Evolutionary conservation across 208 protist genomes (phyloP), one percentile per base, ranked within the genome.

Genomic region (Strigomonas galati): DNA sequence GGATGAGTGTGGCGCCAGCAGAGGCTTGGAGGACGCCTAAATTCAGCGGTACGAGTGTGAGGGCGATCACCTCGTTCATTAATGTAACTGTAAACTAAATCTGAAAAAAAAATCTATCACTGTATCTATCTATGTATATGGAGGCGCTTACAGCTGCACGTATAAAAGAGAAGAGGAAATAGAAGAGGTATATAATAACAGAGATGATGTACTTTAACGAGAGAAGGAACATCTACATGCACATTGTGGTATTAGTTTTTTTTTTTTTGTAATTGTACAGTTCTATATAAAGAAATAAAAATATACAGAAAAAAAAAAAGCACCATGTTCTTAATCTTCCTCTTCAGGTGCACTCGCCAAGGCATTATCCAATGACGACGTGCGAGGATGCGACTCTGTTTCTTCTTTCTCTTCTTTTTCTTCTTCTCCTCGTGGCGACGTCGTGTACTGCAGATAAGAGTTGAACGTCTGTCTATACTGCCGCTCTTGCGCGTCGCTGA

Each of bases 141-240:
- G 2, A 2, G 32, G 32, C 32, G 6, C 9, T 37, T 37, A 37
- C 6, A 37, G 32, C 6, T 9, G 32, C 9, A 37, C 9, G 6
- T 2, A 49, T 56, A 48, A 61, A 40, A n/a, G 69, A 62, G n/a
- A 75, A 75, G 17, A 78, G 44, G 57, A 31, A 74, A 21, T 62
- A 62, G 27, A 55, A 17, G 54, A 65, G 19, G 23, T 46, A 61
- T 40, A 27, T 44, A 3, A 48, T 37, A 0, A 15, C 19, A 54
- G 65, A n/a, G n/a, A n/a, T n/a, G n/a, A n/a, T n/a, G n/a, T n/a
- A n/a, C n/a, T n/a, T 65, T 27, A 24, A 31, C 52, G 14, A 37
- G 32, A 12, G 9, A 37, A 37, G 9, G 9, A 2, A 37, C 32
- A 37, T 9, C 2, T 9, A 7, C 0, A 31, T 40, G 26, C 32